Evolutionary conservation across 2,329 filamentous ascomycete genomes (phyloP).

Genomic region (Biscogniauxia sp.): DNA sequence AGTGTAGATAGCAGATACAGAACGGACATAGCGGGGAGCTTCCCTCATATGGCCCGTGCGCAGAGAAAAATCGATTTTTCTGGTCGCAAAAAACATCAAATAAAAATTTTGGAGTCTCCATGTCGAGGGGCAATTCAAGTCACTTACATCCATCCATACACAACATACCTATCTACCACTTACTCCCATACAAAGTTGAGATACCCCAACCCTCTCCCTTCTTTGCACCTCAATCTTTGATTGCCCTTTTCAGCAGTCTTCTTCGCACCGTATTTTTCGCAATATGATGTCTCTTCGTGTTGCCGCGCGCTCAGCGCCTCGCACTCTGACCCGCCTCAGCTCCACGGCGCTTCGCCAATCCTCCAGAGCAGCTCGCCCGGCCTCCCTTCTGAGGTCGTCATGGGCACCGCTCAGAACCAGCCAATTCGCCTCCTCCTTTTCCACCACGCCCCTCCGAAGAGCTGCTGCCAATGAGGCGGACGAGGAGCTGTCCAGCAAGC

Average conservation of each 20-base stretch:
- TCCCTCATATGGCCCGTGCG: not conserved
- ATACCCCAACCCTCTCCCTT: not conserved
- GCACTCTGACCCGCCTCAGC: constrained; percentile 58
- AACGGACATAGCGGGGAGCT: not conserved
- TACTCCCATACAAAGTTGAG: not conserved
- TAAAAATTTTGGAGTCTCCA: constrained; percentile 21
- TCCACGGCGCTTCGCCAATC: constrained; percentile 50
- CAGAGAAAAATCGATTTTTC: not conserved
- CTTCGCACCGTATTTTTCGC: constrained; percentile 10
- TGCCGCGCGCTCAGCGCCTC: constrained; percentile 65
- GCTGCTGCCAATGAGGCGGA: constrained; percentile 55
- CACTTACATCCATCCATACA: constrained; percentile 3
- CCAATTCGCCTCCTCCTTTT: constrained; percentile 48
- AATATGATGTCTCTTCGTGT: constrained; percentile 70
- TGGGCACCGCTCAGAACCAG: constrained; percentile 37
- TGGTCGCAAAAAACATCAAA: not conserved
- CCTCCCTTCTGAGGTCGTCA: constrained; percentile 47
- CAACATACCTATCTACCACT: too few relatives aligned
- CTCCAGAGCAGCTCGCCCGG: constrained; percentile 47
- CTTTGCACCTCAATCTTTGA: not conserved
- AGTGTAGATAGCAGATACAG: too few relatives aligned
- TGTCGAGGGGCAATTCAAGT: constrained; percentile 5
- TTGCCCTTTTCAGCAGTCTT: not conserved
- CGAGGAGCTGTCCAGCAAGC: constrained; percentile 80
- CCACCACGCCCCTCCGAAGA: constrained; percentile 44